These are phyloP conservation scores for Aspergillus felis DNA, from an alignment of 2,329 filamentous ascomycete genomes.

Conservation along the genomic window DNA sequence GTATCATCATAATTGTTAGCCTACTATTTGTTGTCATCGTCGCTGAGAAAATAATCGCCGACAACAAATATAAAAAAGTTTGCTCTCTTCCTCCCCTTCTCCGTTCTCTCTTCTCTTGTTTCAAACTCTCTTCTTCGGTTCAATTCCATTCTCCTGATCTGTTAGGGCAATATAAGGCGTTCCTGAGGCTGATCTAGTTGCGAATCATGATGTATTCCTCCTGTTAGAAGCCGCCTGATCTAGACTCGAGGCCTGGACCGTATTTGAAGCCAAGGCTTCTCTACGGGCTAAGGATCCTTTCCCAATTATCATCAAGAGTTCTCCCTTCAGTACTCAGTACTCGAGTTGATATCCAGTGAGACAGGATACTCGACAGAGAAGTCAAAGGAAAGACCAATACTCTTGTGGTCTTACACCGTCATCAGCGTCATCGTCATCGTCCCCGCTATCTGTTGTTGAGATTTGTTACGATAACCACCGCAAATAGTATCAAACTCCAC, in stretches of 20 bases:
- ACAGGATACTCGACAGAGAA: not conserved
- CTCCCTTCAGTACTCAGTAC: not conserved
- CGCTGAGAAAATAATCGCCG: slow-evolving; percentile 1
- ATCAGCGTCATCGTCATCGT: not conserved
- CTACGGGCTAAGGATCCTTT: slow-evolving; percentile 8
- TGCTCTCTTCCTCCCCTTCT: not conserved
- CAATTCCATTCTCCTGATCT: not conserved
- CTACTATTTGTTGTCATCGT: not conserved
- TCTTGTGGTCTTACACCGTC: not conserved
- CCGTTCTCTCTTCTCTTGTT: not conserved
- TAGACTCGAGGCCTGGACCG: slow-evolving; percentile 13
- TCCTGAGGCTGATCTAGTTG: not conserved
- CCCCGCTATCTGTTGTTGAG: not conserved
- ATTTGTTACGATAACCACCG: not conserved
- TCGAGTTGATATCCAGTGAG: not conserved
- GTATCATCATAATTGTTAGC: not conserved
- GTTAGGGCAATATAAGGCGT: not conserved
- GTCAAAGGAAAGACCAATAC: not conserved
- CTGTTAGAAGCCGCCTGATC: slow-evolving; percentile 9
- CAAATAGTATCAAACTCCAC: not conserved
- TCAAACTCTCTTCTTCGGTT: not conserved
- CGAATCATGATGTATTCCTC: slow-evolving; percentile 7
- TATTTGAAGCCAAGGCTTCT: slow-evolving; percentile 13
- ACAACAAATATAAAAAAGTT: slow-evolving; percentile 9
- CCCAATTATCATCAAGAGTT: slow-evolving; percentile 1